Conservation (phyloP, 371 early-diverging fungal species). For the Mucor mucedo region DNA sequence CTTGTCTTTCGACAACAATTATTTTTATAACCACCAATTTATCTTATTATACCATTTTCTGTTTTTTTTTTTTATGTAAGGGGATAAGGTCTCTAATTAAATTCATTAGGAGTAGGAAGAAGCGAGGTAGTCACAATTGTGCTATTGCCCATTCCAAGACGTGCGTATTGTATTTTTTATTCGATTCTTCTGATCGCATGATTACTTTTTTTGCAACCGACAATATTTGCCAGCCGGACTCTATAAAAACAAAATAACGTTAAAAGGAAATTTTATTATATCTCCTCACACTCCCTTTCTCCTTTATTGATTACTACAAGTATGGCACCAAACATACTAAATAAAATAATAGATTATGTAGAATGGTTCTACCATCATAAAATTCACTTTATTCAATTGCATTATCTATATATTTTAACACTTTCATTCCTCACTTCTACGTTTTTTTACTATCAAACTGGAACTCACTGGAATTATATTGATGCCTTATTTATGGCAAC, state of each 20-base stretch:
- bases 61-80: too few species aligned
- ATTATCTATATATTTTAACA: slow-evolving; percentile 46
- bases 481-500: slow-evolving; percentile 53
- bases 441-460: slow-evolving; percentile 43
- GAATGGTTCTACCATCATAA: slow-evolving; percentile 33
- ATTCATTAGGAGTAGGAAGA: too few species aligned
- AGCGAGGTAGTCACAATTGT: too few species aligned
- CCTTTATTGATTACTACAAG: not conserved
- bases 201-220: not conserved
- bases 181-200: too few species aligned
- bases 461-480: slow-evolving; percentile 41
- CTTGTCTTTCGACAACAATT: too few species aligned
- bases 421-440: slow-evolving; percentile 38
- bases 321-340: slow-evolving; percentile 3
- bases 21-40: too few species aligned
- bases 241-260: not conserved
- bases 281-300: not conserved
- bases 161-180: too few species aligned
- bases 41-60: too few species aligned
- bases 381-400: slow-evolving; percentile 51
- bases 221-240: not conserved
- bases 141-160: too few species aligned
- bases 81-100: too few species aligned
- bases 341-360: slow-evolving; percentile 4
- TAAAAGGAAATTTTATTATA: slow-evolving; percentile 5